phyloP scores from a whole-genome alignment of 148 eudicot genomes.

The Rhododendron ovatum region DNA sequence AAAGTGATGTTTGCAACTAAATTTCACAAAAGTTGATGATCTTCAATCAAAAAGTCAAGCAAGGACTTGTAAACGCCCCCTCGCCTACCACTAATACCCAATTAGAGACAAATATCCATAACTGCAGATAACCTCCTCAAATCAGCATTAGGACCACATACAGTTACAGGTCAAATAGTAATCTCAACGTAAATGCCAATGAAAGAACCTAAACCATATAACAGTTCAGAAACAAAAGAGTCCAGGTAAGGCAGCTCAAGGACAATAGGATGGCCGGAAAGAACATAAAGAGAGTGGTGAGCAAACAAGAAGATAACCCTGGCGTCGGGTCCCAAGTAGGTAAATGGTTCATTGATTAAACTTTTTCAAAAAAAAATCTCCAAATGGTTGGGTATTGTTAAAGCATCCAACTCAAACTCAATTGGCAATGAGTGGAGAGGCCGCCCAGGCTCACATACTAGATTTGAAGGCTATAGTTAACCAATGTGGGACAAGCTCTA shows the following conservation, averaged over 20 bases:
- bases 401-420: not conserved
- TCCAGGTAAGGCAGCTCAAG: not conserved
- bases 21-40: not conserved
- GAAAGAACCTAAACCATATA: not conserved
- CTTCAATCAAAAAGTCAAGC: not conserved
- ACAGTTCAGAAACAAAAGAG: not conserved
- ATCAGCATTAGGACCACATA: not conserved
- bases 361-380: not conserved
- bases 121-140: conserved; percentile 22
- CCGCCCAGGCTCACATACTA: not conserved
- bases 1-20: conserved; percentile 1
- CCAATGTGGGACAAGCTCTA: not conserved
- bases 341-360: conserved; percentile 4
- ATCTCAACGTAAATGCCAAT: not conserved
- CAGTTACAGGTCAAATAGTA: not conserved
- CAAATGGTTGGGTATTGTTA: not conserved
- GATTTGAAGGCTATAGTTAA: not conserved
- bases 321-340: not conserved
- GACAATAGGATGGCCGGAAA: not conserved
- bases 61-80: not conserved
- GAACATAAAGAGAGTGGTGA: not conserved
- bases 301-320: not conserved
- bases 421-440: not conserved
- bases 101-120: not conserved
- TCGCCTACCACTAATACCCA: not conserved